phyloP scores from a whole-genome alignment of 306 rosid genomes.

The Lablab purpureus region DNA sequence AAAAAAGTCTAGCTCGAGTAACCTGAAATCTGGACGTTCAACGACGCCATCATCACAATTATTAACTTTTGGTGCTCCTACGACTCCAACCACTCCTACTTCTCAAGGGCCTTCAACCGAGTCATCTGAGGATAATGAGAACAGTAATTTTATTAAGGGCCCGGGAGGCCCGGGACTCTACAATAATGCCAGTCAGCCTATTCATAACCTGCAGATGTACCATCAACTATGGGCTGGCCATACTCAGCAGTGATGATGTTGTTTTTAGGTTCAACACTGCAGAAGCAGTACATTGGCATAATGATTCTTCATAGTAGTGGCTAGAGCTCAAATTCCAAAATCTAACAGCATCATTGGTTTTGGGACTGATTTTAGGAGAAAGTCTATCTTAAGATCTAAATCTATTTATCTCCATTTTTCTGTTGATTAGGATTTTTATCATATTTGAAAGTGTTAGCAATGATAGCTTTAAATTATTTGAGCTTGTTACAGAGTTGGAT shows the following conservation, averaged over 20 bases:
- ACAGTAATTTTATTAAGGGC: conserved; percentile 60
- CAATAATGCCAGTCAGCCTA: conserved; percentile 57
- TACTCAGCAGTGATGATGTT: conserved; percentile 66
- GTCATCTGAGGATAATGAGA: conserved; percentile 74
- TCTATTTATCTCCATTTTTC: conserved; percentile 30
- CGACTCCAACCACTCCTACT: conserved; percentile 61
- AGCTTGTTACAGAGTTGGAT: conserved; percentile 27
- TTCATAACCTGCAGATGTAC: conserved; percentile 61
- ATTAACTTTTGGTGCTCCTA: conserved; percentile 64
- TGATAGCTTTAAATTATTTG: conserved; percentile 41
- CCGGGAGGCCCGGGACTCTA: conserved; percentile 49
- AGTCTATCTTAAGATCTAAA: conserved; percentile 45
- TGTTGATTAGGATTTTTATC: conserved; percentile 41
- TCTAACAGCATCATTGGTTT: conserved; percentile 46
- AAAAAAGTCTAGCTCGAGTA: conserved; percentile 58
- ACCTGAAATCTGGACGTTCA: conserved; percentile 58
- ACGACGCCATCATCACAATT: conserved; percentile 56
- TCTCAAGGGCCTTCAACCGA: conserved; percentile 74
- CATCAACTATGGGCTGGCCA: conserved; percentile 71
- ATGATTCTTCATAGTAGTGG: conserved; percentile 48
- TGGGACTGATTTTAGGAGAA: conserved; percentile 41
- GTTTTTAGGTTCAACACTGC: conserved; percentile 38
- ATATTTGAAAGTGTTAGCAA: conserved; percentile 44
- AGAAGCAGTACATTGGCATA: conserved; percentile 44
- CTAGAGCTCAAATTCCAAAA: conserved; percentile 45